These are phyloP conservation scores for Domatiomyces catenatus DNA, from an alignment of 2,329 filamentous ascomycete genomes.

Conservation along the genomic window DNA sequence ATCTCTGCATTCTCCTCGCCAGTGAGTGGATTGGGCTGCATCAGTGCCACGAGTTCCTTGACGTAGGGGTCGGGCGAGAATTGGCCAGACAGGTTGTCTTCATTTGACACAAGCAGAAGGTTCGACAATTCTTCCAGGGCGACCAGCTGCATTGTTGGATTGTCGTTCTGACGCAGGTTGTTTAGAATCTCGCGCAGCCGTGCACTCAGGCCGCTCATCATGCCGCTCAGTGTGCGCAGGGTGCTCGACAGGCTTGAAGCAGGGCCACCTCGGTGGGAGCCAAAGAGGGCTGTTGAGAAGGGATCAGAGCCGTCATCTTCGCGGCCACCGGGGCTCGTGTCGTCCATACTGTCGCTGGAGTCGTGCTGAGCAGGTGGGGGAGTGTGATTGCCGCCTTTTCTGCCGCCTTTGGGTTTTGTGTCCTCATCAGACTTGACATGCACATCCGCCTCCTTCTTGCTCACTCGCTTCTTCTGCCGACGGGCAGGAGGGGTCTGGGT, in stretches of 20 bases:
- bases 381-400: conserved; percentile 37
- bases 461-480: conserved; percentile 39
- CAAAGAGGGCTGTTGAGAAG: conserved; percentile 49
- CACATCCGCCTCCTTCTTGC: conserved; percentile 47
- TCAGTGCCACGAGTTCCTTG: conserved; percentile 79
- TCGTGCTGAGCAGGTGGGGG: conserved; percentile 34
- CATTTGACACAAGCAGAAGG: conserved; percentile 82
- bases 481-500: conserved; percentile 24
- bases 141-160: conserved; percentile 75
- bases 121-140: conserved; percentile 88
- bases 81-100: conserved; percentile 88
- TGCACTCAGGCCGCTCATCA: conserved; percentile 72
- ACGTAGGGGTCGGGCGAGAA: conserved; percentile 91
- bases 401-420: conserved; percentile 28
- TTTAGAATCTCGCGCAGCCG: conserved; percentile 63
- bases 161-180: conserved; percentile 67
- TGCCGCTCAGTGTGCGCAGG: conserved; percentile 72
- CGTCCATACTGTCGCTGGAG: conserved; percentile 52
- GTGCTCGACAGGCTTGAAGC: conserved; percentile 60
- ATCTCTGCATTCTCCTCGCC: conserved; percentile 88
- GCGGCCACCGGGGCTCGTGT: conserved; percentile 36
- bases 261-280: conserved; percentile 44
- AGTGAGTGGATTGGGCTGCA: conserved; percentile 69
- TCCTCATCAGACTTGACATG: conserved; percentile 55
- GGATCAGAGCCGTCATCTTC: conserved; percentile 47